phyloP scores from a whole-genome alignment of 2,329 filamentous ascomycete genomes.

The Diplocarpon mali region DNA sequence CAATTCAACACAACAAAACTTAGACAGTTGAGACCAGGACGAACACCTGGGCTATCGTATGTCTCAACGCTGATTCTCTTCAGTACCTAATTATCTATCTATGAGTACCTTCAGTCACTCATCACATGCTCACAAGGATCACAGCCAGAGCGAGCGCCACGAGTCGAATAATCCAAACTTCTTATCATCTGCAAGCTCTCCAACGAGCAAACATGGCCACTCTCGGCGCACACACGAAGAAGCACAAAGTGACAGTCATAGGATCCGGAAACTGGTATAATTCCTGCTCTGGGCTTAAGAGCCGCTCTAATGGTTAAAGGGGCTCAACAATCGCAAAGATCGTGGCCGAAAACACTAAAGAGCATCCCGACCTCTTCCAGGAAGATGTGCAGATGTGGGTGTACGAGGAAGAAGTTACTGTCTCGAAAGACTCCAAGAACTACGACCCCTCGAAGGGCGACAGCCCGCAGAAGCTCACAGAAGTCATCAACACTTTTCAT shows the following conservation, averaged over 20 bases:
- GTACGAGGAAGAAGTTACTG: constrained; percentile 78
- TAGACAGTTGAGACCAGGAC: neutral
- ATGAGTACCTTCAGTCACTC: neutral
- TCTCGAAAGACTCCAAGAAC: constrained; percentile 61
- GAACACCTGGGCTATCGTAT: neutral
- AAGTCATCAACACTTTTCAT: constrained; percentile 81
- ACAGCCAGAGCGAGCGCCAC: constrained; percentile 13
- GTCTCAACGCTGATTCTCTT: too few species aligned
- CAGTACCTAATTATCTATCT: too few species aligned
- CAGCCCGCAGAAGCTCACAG: constrained; percentile 74
- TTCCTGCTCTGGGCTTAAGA: neutral
- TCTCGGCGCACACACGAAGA: constrained; percentile 45
- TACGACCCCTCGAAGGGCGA: constrained; percentile 51
- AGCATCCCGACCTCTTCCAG: constrained; percentile 72
- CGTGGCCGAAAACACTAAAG: constrained; percentile 79
- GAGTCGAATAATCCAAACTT: constrained; percentile 14
- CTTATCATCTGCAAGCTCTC: constrained; percentile 12
- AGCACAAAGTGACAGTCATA: constrained; percentile 87
- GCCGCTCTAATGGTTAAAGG: constrained; percentile 38
- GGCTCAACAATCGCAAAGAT: constrained; percentile 97
- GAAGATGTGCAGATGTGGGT: constrained; percentile 97
- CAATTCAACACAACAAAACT: neutral
- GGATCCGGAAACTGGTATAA: constrained; percentile 91
- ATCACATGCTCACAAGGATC: constrained; percentile 15
- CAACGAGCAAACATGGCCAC: constrained; percentile 25